These are phyloP conservation scores for Penicillium psychrosexuale DNA, from an alignment of 2,329 filamentous ascomycete genomes.

Conservation along the genomic window DNA sequence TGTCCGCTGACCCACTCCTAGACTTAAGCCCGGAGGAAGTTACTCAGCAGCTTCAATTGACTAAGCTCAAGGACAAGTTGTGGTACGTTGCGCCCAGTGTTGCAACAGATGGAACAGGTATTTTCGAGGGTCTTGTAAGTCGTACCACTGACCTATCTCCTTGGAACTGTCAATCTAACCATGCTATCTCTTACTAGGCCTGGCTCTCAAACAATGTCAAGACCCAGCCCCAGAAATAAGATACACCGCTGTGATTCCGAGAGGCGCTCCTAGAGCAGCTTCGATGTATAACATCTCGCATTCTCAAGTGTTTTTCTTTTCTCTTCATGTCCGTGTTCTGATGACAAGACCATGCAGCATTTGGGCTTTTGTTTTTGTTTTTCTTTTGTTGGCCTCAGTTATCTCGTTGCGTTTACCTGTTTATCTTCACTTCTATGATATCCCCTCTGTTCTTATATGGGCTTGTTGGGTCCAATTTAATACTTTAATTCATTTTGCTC, in stretches of 20 bases:
- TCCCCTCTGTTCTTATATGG: slow-evolving; percentile 42
- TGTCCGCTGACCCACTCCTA: slow-evolving; percentile 35
- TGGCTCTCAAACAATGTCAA: slow-evolving; percentile 87
- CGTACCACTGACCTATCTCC: neutral
- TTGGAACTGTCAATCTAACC: neutral
- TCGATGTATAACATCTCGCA: slow-evolving; percentile 38
- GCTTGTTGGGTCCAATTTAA: slow-evolving; percentile 32
- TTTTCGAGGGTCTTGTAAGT: slow-evolving; percentile 72
- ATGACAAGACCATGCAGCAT: slow-evolving; percentile 44
- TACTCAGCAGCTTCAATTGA: slow-evolving; percentile 71
- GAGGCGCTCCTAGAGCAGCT: slow-evolving; percentile 18
- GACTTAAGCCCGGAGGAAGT: slow-evolving; percentile 78
- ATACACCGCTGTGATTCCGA: slow-evolving; percentile 18
- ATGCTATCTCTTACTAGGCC: slow-evolving; percentile 43
- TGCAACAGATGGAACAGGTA: slow-evolving; percentile 75
- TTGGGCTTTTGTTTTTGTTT: slow-evolving; percentile 28
- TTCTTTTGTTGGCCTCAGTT: slow-evolving; percentile 22
- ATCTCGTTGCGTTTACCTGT: slow-evolving; percentile 20
- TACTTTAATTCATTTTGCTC: slow-evolving; percentile 29
- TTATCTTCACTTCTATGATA: slow-evolving; percentile 41
- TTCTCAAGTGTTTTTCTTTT: slow-evolving; percentile 27
- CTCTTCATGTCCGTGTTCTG: slow-evolving; percentile 39
- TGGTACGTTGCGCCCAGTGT: slow-evolving; percentile 84
- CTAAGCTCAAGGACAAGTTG: slow-evolving; percentile 75
- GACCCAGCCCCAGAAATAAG: slow-evolving; percentile 45